Evolutionary conservation across 1,139 yeast species (phyloP).

Genomic region (Saccharomyces hybrid): DNA sequence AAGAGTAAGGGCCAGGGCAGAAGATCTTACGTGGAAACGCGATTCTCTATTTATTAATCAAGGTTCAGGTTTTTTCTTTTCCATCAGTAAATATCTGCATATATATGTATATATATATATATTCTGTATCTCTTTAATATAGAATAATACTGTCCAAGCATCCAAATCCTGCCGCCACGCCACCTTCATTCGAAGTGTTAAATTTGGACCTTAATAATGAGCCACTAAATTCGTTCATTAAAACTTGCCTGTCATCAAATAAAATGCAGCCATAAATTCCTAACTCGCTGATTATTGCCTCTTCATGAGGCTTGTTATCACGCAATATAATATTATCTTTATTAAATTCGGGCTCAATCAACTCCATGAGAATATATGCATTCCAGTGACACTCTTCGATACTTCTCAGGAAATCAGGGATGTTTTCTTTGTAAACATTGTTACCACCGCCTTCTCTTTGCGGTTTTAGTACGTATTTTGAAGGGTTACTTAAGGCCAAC

Average conservation of each 20-base stretch:
- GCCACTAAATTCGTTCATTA: slow-evolving; percentile 65
- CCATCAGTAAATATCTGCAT: background rate
- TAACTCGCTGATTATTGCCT: slow-evolving; percentile 76
- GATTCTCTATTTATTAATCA: background rate
- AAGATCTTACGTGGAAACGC: background rate
- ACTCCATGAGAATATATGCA: slow-evolving; percentile 89
- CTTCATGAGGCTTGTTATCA: slow-evolving; percentile 52
- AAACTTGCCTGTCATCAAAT: slow-evolving; percentile 56
- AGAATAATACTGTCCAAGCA: slow-evolving; percentile 71
- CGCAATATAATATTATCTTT: slow-evolving; percentile 63
- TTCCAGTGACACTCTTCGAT: slow-evolving; percentile 71
- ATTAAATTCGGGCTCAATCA: slow-evolving; percentile 64
- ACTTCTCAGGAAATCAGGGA: slow-evolving; percentile 59
- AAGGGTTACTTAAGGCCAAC: slow-evolving; percentile 62
- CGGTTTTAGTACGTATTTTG: slow-evolving; percentile 78
- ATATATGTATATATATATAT: background rate
- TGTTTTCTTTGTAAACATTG: slow-evolving; percentile 77
- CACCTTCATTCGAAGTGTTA: slow-evolving; percentile 87
- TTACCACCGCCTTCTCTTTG: slow-evolving; percentile 97
- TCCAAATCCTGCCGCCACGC: slow-evolving; percentile 98
- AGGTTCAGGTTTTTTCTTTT: background rate
- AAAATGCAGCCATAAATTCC: slow-evolving; percentile 83
- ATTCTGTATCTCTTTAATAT: slow-evolving; percentile 10
- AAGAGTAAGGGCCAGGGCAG: slow-evolving; percentile 1
- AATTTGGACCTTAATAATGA: slow-evolving; percentile 85